phyloP scores from a whole-genome alignment of 768 basidiomycete genomes.

The Dentipellis sp. region DNA sequence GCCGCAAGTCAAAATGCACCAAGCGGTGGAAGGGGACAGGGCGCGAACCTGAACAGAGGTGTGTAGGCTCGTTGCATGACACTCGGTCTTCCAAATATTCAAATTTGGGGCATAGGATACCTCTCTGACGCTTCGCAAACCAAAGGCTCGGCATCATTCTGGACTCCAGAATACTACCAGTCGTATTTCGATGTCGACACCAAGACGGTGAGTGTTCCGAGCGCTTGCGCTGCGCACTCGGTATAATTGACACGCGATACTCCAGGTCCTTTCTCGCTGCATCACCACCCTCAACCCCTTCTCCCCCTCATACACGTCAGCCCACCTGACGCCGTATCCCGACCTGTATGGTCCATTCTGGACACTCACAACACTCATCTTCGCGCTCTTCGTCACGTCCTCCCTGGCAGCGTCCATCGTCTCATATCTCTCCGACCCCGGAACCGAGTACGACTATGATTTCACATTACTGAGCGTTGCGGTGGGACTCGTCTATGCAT shows the following conservation, averaged over 20 bases:
- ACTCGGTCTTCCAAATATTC: background rate
- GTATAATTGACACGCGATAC: constrained; percentile 8
- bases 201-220: constrained; percentile 38
- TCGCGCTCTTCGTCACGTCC: constrained; percentile 88
- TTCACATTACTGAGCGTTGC: constrained; percentile 81
- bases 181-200: constrained; percentile 87
- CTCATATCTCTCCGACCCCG: constrained; percentile 67
- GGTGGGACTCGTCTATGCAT: constrained; percentile 76
- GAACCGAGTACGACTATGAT: constrained; percentile 78
- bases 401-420: constrained; percentile 84
- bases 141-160: constrained; percentile 36
- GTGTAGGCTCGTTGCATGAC: background rate
- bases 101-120: constrained; percentile 40
- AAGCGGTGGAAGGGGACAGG: background rate
- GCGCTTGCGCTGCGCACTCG: background rate
- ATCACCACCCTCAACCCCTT: constrained; percentile 73
- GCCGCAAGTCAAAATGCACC: background rate
- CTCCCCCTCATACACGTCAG: constrained; percentile 51
- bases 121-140: constrained; percentile 36
- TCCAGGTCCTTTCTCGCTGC: constrained; percentile 65
- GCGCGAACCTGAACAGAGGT: constrained; percentile 9
- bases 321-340: constrained; percentile 51
- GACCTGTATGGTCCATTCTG: constrained; percentile 94
- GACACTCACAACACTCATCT: constrained; percentile 92
- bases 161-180: constrained; percentile 82